Base-by-base conservation (phyloP, 2,329 filamentous ascomycete species). In the Apiospora saccharicola region DNA sequence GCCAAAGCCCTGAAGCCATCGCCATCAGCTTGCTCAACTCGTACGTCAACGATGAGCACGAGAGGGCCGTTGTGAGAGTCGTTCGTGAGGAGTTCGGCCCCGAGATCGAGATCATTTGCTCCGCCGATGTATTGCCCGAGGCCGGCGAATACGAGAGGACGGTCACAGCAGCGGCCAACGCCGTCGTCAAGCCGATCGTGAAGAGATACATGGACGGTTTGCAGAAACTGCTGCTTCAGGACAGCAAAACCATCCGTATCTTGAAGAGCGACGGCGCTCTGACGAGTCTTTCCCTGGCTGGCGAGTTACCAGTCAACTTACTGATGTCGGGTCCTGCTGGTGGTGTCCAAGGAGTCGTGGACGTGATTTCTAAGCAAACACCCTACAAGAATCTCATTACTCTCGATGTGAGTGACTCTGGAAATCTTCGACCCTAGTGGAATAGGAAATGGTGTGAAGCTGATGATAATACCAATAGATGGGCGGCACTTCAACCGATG, bases 281-380 rank as follows among this genome's bases (percentile, higher is more conserved):
- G 68, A 87, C 85, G 0, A 85, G 84, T 19, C 75, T 86, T 2
- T 78, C 81, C 2, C 78, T 86, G 19, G 85, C 85, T 1, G 83
- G 82, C 0, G 81, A 86, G 70, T 75, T 85, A 1, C 85, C 85
- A 0, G 85, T 87, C n/a, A 84, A 83, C 69, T 83, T 86, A 46
- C 77, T 86, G 22, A 86, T 86, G 84, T 86, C 84, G 37, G 85
- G 85, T 0, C 85, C 85, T 1, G 85, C 85, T n/a, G 85, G 85
- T 51, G 85, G 85, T n/a, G 85, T 85, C 13, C 83, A 84, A 67
- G 85, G 84, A 22, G 85, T 86, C 10, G 84, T 84, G 13, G 84
- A 86, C 74, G 79, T 84, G 13, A 82, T 87, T 1, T 80, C 85
- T 12, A 83, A 81, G 57, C 82, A 83, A 70, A 86, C 85, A 0